phyloP scores from a whole-genome alignment of 2,329 filamentous ascomycete genomes.

The Xylaria multiplex region DNA sequence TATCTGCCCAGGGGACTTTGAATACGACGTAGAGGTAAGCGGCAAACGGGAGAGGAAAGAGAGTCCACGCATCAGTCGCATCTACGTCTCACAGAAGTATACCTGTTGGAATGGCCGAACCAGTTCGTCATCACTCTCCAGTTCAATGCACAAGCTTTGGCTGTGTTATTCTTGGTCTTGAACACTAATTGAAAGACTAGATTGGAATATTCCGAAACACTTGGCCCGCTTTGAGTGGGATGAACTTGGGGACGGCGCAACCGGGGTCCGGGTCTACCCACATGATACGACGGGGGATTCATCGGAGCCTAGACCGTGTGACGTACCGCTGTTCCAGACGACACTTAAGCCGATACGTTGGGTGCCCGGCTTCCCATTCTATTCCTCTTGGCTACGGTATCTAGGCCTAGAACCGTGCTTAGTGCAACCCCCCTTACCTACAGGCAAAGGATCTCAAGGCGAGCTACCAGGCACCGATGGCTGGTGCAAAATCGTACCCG shows the following conservation, averaged over 20 bases:
- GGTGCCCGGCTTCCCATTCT: constrained; percentile 57
- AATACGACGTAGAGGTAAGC: constrained; percentile 52
- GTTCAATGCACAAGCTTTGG: constrained; percentile 2
- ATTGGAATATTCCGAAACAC: constrained; percentile 67
- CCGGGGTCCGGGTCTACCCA: constrained; percentile 57
- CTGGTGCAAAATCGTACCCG: constrained; percentile 56
- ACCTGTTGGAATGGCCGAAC: constrained; percentile 63
- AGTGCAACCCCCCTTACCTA: constrained; percentile 61
- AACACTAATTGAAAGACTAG: constrained; percentile 44
- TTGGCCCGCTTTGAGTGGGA: constrained; percentile 62
- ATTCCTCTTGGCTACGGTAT: constrained; percentile 51
- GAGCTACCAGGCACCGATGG: constrained; percentile 58
- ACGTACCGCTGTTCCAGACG: constrained; percentile 58
- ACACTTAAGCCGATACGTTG: constrained; percentile 56
- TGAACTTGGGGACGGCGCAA: constrained; percentile 50
- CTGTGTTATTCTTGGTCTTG: not conserved
- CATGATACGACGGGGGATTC: constrained; percentile 51
- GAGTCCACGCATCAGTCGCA: constrained; percentile 59
- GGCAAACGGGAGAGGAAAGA: constrained; percentile 48
- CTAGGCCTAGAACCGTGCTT: constrained; percentile 56
- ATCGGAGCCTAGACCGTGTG: constrained; percentile 49
- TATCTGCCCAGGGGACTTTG: constrained; percentile 58
- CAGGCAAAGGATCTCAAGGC: constrained; percentile 51
- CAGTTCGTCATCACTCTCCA: constrained; percentile 51
- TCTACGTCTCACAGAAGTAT: constrained; percentile 64